Evolutionary conservation across 2,329 filamentous ascomycete species (phyloP).

Genomic region (Colletotrichum zoysiae): DNA sequence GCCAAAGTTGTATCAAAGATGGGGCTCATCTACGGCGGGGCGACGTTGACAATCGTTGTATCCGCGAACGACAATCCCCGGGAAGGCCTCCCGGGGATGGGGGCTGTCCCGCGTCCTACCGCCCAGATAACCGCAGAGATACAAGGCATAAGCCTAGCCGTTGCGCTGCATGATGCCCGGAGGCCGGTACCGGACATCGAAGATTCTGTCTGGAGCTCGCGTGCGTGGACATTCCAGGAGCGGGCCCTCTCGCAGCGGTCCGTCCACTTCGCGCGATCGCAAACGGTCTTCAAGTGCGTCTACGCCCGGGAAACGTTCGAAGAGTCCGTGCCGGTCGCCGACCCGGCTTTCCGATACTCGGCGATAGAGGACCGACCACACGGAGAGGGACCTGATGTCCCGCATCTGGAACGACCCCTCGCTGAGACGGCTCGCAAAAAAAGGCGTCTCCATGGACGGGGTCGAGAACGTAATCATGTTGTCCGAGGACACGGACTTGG

Average conservation of each 20-base stretch:
- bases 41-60: background rate
- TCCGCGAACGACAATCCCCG: background rate
- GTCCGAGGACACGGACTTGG: background rate
- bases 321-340: background rate
- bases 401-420: background rate
- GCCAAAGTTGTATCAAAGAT: background rate
- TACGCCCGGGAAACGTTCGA: background rate
- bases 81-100: background rate
- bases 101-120: background rate
- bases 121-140: background rate
- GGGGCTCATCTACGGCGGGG: background rate
- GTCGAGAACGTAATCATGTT: background rate
- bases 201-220: constrained; percentile 13
- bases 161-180: background rate
- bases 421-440: background rate
- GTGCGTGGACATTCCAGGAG: constrained; percentile 46
- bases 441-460: background rate
- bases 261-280: constrained; percentile 39
- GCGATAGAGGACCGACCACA: background rate
- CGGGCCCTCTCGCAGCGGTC: constrained; percentile 42
- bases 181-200: background rate
- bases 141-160: background rate
- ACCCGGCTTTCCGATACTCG: background rate
- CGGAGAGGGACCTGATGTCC: background rate
- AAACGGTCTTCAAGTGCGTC: constrained; percentile 43